Evolutionary conservation across 306 rosid genomes (phyloP).

Genomic region (Geum urbanum): DNA sequence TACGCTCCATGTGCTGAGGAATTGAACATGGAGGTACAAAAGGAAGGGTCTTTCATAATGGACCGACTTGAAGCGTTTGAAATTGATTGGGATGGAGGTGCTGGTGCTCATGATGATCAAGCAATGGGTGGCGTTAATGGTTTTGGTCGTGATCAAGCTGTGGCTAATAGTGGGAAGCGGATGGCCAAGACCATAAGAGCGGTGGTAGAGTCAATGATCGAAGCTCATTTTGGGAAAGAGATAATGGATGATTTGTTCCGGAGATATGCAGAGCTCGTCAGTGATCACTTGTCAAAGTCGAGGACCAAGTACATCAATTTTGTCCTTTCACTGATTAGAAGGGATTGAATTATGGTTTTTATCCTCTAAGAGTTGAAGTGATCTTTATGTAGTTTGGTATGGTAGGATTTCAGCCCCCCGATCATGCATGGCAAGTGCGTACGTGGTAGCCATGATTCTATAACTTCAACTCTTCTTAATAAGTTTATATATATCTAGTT

Average conservation of each 20-base stretch:
- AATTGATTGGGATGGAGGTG: constrained; percentile 54
- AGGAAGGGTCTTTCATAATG: constrained; percentile 62
- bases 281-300: constrained; percentile 33
- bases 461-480: too few relatives aligned
- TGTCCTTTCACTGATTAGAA: constrained; percentile 46
- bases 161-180: constrained; percentile 27
- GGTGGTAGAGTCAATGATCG: constrained; percentile 67
- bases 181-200: constrained; percentile 60
- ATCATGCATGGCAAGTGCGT: too few relatives aligned
- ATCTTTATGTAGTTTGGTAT: neutral
- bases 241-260: constrained; percentile 52
- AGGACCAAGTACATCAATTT: constrained; percentile 46
- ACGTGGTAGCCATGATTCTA: too few relatives aligned
- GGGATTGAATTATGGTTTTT: neutral
- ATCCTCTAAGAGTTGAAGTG: neutral
- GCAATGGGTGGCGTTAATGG: neutral
- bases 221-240: constrained; percentile 49
- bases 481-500: too few relatives aligned
- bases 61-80: constrained; percentile 33
- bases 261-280: constrained; percentile 33
- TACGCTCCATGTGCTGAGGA: constrained; percentile 68
- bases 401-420: neutral
- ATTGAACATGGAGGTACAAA: constrained; percentile 35
- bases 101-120: neutral
- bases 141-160: neutral